Evolutionary conservation across 805 yeast genomes (phyloP).

Genomic region (Wickerhamiella galacta): DNA sequence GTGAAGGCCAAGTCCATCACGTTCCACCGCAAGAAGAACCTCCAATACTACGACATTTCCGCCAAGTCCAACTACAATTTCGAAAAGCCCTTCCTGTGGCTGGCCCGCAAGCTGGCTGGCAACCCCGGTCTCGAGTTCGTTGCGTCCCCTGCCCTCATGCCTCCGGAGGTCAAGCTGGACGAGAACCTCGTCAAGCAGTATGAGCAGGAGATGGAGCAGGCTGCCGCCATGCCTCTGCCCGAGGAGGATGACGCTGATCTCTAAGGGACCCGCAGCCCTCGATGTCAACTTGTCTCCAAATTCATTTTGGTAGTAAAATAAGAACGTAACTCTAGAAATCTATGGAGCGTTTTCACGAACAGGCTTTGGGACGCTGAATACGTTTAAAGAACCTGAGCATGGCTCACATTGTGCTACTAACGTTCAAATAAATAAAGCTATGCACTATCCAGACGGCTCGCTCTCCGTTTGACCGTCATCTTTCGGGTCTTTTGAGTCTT

Average conservation of each 20-base stretch:
- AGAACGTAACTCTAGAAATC: too few relatives aligned
- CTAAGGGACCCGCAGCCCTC: slow-evolving; percentile 27
- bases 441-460: slow-evolving; percentile 1
- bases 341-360: too few relatives aligned
- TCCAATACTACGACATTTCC: slow-evolving; percentile 98
- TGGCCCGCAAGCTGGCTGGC: slow-evolving; percentile 97
- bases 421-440: too few relatives aligned
- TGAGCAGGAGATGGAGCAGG: slow-evolving; percentile 99
- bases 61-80: slow-evolving; percentile 99
- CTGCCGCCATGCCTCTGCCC: slow-evolving; percentile 98
- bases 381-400: too few relatives aligned
- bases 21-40: slow-evolving; percentile 99
- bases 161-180: slow-evolving; percentile 98
- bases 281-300: not conserved
- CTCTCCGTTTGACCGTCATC: too few relatives aligned
- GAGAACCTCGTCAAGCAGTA: slow-evolving; percentile 93
- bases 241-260: slow-evolving; percentile 99
- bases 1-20: slow-evolving; percentile 99
- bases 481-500: too few relatives aligned
- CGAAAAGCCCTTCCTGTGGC: slow-evolving; percentile 99
- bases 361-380: too few relatives aligned
- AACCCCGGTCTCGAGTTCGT: slow-evolving; percentile 96
- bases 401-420: too few relatives aligned
- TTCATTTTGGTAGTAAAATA: slow-evolving; percentile 2
- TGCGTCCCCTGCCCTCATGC: slow-evolving; percentile 98